These are phyloP conservation scores for Lepidium africanum DNA, from an alignment of 345 rosid species.

Conservation along the genomic window DNA sequence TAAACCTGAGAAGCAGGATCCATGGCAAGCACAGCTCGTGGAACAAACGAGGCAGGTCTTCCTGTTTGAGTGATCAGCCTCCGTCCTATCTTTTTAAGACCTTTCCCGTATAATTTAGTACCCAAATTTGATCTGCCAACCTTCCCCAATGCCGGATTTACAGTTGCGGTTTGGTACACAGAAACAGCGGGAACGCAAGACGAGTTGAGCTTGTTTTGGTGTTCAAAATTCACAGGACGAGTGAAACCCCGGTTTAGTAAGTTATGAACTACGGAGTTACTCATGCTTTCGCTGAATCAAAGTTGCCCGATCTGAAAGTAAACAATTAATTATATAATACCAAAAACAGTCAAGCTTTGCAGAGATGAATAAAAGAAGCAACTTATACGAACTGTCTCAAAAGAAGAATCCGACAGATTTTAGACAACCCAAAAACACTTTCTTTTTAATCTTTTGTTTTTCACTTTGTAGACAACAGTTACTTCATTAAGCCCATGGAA, in stretches of 20 bases:
- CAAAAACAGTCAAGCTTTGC: slow-evolving; percentile 3
- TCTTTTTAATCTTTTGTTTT: not conserved
- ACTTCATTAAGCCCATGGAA: slow-evolving; percentile 8
- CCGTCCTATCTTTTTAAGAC: slow-evolving; percentile 32
- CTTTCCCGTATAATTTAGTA: slow-evolving; percentile 38
- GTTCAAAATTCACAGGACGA: slow-evolving; percentile 49
- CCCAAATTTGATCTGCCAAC: slow-evolving; percentile 32
- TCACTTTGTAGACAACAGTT: not conserved
- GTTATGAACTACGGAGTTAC: slow-evolving; percentile 48
- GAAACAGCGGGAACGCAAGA: slow-evolving; percentile 42
- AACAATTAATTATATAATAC: slow-evolving; percentile 10
- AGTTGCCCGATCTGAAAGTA: slow-evolving; percentile 27
- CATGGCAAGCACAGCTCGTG: slow-evolving; percentile 65
- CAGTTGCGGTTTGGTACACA: slow-evolving; percentile 35
- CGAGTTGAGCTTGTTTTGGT: slow-evolving; percentile 48
- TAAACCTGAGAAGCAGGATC: slow-evolving; percentile 68
- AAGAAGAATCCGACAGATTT: not conserved
- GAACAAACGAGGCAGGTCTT: slow-evolving; percentile 30
- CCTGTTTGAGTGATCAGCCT: slow-evolving; percentile 28
- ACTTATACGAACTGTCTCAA: not conserved
- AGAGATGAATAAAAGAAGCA: not conserved
- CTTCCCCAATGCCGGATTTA: slow-evolving; percentile 26
- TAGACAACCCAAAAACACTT: not conserved
- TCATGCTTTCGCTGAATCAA: slow-evolving; percentile 58
- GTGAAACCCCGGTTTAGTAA: slow-evolving; percentile 53